These are phyloP conservation scores for Penicillium pulvis DNA, from an alignment of 495 filamentous ascomycete genomes.

Conservation along the genomic window DNA sequence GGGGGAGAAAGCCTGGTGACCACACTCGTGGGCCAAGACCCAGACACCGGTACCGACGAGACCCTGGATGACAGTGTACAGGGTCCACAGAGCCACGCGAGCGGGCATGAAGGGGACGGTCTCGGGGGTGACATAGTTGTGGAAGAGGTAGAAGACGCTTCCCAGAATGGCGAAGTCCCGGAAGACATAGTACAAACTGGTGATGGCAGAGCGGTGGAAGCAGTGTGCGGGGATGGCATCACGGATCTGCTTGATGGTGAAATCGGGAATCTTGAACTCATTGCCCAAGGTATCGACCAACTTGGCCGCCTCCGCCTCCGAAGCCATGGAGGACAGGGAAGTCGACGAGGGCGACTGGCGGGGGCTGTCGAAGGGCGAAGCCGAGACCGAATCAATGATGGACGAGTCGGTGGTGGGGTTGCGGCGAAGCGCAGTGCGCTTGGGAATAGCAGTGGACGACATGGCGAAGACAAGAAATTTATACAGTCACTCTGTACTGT, in stretches of 20 bases:
- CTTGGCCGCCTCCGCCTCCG: slow-evolving; percentile 52
- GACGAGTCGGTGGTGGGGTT: slow-evolving; percentile 59
- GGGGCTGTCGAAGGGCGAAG: slow-evolving; percentile 70
- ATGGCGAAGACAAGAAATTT: slow-evolving; percentile 31
- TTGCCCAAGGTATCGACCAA: slow-evolving; percentile 70
- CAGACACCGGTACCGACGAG: slow-evolving; percentile 67
- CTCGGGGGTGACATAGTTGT: slow-evolving; percentile 67
- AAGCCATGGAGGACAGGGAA: slow-evolving; percentile 86
- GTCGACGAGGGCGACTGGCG: slow-evolving; percentile 81
- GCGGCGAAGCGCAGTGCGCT: slow-evolving; percentile 54
- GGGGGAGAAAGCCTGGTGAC: slow-evolving; percentile 79
- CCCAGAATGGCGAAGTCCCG: slow-evolving; percentile 59
- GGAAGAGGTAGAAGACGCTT: slow-evolving; percentile 61
- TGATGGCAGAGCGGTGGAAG: slow-evolving; percentile 63
- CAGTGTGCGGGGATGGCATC: slow-evolving; percentile 64
- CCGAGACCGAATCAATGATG: slow-evolving; percentile 60
- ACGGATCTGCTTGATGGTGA: slow-evolving; percentile 71
- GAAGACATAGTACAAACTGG: slow-evolving; percentile 64
- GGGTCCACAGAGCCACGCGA: slow-evolving; percentile 55
- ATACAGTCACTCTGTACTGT: neutral
- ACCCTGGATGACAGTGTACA: slow-evolving; percentile 68
- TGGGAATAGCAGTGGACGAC: slow-evolving; percentile 61
- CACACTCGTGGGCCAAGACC: slow-evolving; percentile 75
- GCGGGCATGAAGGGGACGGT: slow-evolving; percentile 54
- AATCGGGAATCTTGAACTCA: slow-evolving; percentile 70